Evolutionary conservation across 2,329 filamentous ascomycete genomes (phyloP).

Genomic region (Aureobasidium lini): DNA sequence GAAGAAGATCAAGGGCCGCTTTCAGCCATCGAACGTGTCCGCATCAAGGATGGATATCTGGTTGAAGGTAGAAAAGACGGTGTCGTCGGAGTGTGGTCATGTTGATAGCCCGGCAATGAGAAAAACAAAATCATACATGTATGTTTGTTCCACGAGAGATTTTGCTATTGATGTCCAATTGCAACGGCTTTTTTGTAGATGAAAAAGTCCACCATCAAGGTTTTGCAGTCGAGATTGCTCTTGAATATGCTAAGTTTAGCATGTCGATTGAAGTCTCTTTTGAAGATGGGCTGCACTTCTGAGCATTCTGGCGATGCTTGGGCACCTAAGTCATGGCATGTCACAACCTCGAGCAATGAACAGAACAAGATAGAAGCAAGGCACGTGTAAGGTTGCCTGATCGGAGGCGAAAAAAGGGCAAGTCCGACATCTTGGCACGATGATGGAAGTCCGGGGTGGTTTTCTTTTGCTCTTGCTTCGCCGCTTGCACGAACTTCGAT

Average conservation of each 20-base stretch:
- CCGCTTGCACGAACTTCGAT: neutral
- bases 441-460: neutral
- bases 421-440: neutral
- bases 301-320: too few species aligned
- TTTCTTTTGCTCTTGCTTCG: slow-evolving; percentile 3
- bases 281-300: too few species aligned
- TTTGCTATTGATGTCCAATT: too few species aligned
- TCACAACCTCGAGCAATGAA: neutral
- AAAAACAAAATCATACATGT: neutral
- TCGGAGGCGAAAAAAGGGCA: neutral
- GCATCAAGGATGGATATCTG: slow-evolving; percentile 89
- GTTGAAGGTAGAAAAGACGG: slow-evolving; percentile 85
- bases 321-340: too few species aligned
- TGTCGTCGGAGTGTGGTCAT: slow-evolving; percentile 84
- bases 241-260: too few species aligned
- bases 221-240: neutral
- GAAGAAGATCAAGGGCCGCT: slow-evolving; percentile 53
- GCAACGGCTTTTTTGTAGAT: neutral
- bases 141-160: too few species aligned
- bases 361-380: neutral
- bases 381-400: neutral
- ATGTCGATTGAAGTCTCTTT: too few species aligned
- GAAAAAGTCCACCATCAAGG: neutral
- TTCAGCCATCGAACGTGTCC: slow-evolving; percentile 65
- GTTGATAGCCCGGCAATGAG: slow-evolving; percentile 34